Evolutionary conservation across 352 stramenopile species (phyloP).

Genomic region (Phytopythium helicoides): DNA sequence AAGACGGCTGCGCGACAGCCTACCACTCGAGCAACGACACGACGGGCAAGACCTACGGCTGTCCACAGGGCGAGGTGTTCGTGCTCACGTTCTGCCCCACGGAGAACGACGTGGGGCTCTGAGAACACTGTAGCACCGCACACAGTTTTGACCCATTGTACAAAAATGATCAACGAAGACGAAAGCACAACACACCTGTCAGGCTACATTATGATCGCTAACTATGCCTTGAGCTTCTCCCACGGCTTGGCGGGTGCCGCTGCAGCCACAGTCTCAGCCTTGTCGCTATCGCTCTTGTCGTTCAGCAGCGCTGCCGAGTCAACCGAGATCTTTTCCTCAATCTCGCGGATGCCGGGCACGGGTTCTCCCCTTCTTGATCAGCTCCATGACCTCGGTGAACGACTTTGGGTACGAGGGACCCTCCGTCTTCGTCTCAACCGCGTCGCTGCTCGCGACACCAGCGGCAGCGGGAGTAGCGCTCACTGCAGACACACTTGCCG

Average conservation of each 20-base stretch:
- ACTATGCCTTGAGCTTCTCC: conserved; percentile 35
- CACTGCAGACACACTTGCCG: background rate
- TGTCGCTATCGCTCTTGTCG: conserved; percentile 5
- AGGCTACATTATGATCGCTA: background rate
- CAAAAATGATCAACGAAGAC: background rate
- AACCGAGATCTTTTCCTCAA: conserved; percentile 71
- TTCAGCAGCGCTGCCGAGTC: conserved; percentile 35
- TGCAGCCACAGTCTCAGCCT: background rate
- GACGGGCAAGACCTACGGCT: conserved; percentile 7
- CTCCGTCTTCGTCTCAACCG: conserved; percentile 18
- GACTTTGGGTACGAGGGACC: conserved; percentile 61
- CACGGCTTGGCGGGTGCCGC: conserved; percentile 32
- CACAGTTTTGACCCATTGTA: background rate
- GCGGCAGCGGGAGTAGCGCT: background rate
- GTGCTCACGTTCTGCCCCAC: conserved; percentile 5
- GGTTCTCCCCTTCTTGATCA: conserved; percentile 70
- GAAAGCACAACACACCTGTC: no score
- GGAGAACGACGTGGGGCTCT: background rate
- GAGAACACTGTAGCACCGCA: background rate
- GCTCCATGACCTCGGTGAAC: conserved; percentile 73
- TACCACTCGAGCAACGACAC: conserved; percentile 11
- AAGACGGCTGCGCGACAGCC: conserved; percentile 4
- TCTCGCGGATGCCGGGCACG: conserved; percentile 71
- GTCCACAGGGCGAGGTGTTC: conserved; percentile 5
- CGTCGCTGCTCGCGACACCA: background rate